phyloP scores from a whole-genome alignment of 805 yeast genomes.

The Starmera quercuum region DNA sequence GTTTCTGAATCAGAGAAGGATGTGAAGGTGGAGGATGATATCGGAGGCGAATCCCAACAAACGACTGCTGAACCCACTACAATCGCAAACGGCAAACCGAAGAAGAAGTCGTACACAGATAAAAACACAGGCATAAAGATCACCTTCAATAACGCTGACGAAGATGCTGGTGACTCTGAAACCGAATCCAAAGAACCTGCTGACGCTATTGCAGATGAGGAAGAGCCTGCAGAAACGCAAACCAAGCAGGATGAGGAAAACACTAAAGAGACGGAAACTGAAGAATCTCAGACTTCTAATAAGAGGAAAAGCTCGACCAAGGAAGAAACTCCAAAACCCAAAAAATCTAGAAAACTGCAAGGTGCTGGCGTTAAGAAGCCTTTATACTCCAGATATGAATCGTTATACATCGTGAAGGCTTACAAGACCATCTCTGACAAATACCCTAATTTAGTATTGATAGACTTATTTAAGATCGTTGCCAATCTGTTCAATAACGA shows the following conservation, averaged over 20 bases:
- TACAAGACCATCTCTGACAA: constrained; percentile 11
- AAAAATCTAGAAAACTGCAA: constrained; percentile 17
- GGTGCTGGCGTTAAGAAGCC: constrained; percentile 21
- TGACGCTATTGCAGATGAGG: neutral
- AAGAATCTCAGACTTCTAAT: neutral
- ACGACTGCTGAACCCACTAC: neutral
- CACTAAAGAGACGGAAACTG: neutral
- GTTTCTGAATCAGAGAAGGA: no score
- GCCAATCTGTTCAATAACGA: constrained; percentile 15
- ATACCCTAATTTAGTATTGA: constrained; percentile 14
- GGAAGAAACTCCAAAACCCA: constrained; percentile 1
- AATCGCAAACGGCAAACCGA: neutral
- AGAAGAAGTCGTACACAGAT: neutral
- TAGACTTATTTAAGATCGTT: constrained; percentile 17
- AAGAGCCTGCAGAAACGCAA: neutral
- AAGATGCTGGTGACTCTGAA: neutral
- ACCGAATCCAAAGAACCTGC: neutral
- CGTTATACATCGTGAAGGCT: constrained; percentile 16
- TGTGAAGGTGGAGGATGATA: neutral
- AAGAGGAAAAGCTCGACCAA: neutral
- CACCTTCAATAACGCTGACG: neutral
- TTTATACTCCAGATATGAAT: constrained; percentile 18
- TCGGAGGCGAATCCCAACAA: neutral
- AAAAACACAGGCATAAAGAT: constrained; percentile 1
- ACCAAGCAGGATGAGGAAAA: neutral